phyloP scores from a whole-genome alignment of 192 early-diverging fungal species.

The Linnemannia elongata region DNA sequence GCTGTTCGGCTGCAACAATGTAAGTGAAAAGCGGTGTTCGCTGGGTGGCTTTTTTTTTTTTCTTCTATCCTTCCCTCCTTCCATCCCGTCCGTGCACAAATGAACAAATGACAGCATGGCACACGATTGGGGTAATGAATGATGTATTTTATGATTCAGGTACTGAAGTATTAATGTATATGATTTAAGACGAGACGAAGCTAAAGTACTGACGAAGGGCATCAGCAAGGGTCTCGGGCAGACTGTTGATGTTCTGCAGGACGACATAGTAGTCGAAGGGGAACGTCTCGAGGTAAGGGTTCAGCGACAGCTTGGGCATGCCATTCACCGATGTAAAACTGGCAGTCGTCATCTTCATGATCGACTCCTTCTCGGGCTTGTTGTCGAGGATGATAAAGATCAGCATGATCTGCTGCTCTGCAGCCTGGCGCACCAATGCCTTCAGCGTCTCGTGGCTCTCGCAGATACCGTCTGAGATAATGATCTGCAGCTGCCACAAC shows the following conservation, averaged over 20 bases:
- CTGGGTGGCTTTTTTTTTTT: not conserved
- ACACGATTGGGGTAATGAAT: not conserved
- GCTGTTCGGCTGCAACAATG: not conserved
- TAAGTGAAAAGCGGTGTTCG: not conserved
- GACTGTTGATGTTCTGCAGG: constrained; percentile 86
- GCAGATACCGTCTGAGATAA: constrained; percentile 97
- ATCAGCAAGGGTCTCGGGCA: constrained; percentile 92
- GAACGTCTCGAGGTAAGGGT: constrained; percentile 94
- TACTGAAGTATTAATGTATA: not conserved
- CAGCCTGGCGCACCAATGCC: constrained; percentile 86
- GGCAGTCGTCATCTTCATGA: constrained; percentile 92
- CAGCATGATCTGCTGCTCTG: constrained; percentile 90
- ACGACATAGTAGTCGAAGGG: constrained; percentile 98
- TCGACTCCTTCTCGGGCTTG: constrained; percentile 84
- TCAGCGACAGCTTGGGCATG: constrained; percentile 75
- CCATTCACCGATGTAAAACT: constrained; percentile 79
- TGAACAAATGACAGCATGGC: not conserved
- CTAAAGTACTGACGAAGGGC: constrained; percentile 97
- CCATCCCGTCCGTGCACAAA: not conserved
- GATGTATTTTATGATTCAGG: not conserved
- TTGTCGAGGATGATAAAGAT: constrained; percentile 97
- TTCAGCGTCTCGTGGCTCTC: constrained; percentile 92
- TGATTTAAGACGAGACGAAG: constrained; percentile 69
- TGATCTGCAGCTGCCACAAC: constrained; percentile 96
- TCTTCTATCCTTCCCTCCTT: not conserved